Percentiles rank a stretch among this genome's conserved stretches.
phyloP scores from a whole-genome alignment of 768 basidiomycete species.

The Boletus speciosus region DNA sequence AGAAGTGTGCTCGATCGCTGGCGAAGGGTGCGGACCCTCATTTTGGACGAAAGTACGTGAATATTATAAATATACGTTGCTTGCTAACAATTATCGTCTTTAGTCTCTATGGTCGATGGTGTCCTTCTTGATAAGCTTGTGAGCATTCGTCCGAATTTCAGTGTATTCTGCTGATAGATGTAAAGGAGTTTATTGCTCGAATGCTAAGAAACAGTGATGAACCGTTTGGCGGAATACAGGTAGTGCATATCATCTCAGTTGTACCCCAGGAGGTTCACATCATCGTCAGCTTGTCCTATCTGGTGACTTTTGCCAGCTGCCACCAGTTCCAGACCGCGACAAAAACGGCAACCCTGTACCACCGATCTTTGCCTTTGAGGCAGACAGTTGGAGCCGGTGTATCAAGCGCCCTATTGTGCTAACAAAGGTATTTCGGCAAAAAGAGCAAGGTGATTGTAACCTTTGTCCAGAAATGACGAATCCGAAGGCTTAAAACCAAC shows the following conservation, averaged over 20 bases:
- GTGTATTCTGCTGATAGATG: slow-evolving; percentile 30
- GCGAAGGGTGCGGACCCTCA: slow-evolving; percentile 57
- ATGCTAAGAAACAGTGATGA: slow-evolving; percentile 44
- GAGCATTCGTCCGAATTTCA: slow-evolving; percentile 27
- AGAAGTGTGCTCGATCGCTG: slow-evolving; percentile 53
- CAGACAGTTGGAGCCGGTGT: slow-evolving; percentile 65
- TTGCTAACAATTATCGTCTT: neutral
- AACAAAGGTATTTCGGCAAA: slow-evolving; percentile 83
- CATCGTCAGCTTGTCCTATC: slow-evolving; percentile 66
- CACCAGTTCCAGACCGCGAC: slow-evolving; percentile 63
- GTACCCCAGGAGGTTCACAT: neutral
- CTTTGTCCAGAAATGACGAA: neutral
- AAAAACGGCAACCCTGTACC: slow-evolving; percentile 46
- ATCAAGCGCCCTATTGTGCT: slow-evolving; percentile 55
- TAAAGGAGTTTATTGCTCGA: slow-evolving; percentile 61
- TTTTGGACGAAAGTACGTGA: slow-evolving; percentile 79
- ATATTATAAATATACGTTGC: neutral
- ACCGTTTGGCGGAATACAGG: slow-evolving; percentile 89
- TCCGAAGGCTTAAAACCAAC: neutral
- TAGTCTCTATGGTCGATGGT: slow-evolving; percentile 91
- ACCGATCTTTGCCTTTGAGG: slow-evolving; percentile 75
- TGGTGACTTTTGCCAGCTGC: slow-evolving; percentile 90
- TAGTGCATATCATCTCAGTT: slow-evolving; percentile 23
- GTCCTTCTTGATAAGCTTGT: slow-evolving; percentile 78
- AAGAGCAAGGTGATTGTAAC: slow-evolving; percentile 57